Conservation (phyloP, 352 stramenopile genomes). For the Phytophthora fragariae region DNA sequence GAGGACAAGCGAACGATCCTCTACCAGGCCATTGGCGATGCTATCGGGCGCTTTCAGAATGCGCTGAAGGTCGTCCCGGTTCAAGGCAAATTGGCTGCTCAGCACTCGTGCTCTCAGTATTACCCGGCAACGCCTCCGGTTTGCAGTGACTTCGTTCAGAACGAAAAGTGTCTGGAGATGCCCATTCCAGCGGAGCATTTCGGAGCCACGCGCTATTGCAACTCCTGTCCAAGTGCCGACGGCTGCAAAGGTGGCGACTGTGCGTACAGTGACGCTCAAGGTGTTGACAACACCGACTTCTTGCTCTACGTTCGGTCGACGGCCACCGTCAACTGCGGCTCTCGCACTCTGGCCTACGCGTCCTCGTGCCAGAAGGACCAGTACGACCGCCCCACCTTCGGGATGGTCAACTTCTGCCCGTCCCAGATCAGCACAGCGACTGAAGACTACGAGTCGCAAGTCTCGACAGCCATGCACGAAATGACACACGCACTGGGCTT, state of each 20-base stretch:
- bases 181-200: constrained; percentile 72
- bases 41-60: constrained; percentile 64
- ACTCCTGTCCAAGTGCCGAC: constrained; percentile 42
- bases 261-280: constrained; percentile 38
- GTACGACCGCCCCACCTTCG: constrained; percentile 84
- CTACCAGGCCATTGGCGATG: constrained; percentile 67
- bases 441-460: constrained; percentile 68
- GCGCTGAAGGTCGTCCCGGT: constrained; percentile 73
- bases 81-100: constrained; percentile 65
- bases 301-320: constrained; percentile 75
- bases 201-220: constrained; percentile 52
- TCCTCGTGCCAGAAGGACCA: constrained; percentile 87
- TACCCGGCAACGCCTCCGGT: constrained; percentile 59
- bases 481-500: constrained; percentile 86
- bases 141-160: constrained; percentile 57
- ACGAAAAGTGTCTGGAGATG: constrained; percentile 80
- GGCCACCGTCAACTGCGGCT: constrained; percentile 56
- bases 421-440: constrained; percentile 64
- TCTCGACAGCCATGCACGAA: constrained; percentile 83
- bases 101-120: constrained; percentile 62
- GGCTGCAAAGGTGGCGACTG: constrained; percentile 57
- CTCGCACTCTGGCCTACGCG: constrained; percentile 73
- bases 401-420: constrained; percentile 88
- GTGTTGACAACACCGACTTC: constrained; percentile 67
- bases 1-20: constrained; percentile 54